A percentile compares a stretch with the other conserved stretches of the same genome.
phyloP scores from a whole-genome alignment of 2,329 filamentous ascomycete species.

The Penicillium sp. region DNA sequence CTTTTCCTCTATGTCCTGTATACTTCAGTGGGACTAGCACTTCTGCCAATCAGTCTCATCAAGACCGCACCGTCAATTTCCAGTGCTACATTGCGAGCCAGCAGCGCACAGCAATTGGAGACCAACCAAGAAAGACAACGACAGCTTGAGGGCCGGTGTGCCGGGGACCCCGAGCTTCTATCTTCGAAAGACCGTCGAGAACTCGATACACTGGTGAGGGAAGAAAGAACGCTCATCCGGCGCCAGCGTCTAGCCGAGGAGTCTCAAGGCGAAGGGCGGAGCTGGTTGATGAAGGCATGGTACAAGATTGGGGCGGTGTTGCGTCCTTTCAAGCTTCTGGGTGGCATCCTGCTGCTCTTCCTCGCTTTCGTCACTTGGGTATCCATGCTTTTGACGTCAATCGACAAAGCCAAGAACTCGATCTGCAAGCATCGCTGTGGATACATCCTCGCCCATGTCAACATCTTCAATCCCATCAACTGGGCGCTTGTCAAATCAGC shows the following conservation, averaged over 20 bases:
- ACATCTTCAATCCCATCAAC: conserved; percentile 94
- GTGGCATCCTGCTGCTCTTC: conserved; percentile 75
- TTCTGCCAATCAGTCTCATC: conserved; percentile 87
- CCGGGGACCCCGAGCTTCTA: conserved; percentile 72
- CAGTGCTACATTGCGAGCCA: conserved; percentile 73
- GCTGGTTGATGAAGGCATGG: conserved; percentile 73
- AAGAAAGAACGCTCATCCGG: conserved; percentile 88
- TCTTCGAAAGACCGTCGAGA: conserved; percentile 85
- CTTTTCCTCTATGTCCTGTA: conserved; percentile 86
- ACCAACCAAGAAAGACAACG: conserved; percentile 88
- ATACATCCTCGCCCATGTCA: conserved; percentile 84
- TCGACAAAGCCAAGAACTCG: conserved; percentile 96
- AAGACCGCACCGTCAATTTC: conserved; percentile 88
- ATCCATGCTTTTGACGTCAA: conserved; percentile 91
- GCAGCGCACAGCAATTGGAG: conserved; percentile 77
- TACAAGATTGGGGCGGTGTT: conserved; percentile 79
- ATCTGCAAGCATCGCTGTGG: conserved; percentile 88
- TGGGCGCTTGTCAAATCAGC: conserved; percentile 81
- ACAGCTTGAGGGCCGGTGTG: conserved; percentile 83
- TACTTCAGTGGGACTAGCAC: conserved; percentile 82
- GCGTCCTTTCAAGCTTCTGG: conserved; percentile 83
- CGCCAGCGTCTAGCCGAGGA: conserved; percentile 82
- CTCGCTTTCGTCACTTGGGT: conserved; percentile 76
- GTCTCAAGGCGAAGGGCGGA: conserved; percentile 67
- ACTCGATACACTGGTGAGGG: conserved; percentile 79